Evolutionary conservation across 805 yeast species (phyloP), one percentile per base, ranked within the genome.

Genomic region (Alloascoidea hylecoeti): DNA sequence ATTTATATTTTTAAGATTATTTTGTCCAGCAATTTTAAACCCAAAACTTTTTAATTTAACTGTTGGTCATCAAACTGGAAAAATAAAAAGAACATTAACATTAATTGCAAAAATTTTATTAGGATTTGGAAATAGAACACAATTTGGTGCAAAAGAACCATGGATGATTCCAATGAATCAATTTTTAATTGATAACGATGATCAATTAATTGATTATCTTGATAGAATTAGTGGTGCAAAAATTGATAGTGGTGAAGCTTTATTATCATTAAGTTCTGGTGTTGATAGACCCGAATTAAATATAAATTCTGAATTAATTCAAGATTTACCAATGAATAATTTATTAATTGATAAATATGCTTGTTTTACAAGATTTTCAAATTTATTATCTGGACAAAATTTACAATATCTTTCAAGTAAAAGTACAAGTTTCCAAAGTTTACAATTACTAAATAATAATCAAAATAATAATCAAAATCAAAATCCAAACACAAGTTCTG

Each of bases 1-100:
- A 1, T 82, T 92, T 49, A 60, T 89, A 9, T 92, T 89, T 52
- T 58, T 89, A 42, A 63, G 96, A 42, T 83, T 78, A 55, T 70
- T 86, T 45, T 86, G 96, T 49, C 97, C 98, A 0, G 95, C 95
- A 0, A 70, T 89, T 18, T 58, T 92, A 50, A 88, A 85, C 49
- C 98, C 98, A 0, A 85, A 84, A 49, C 56, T 88, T 36, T 86
- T 85, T 53, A 75, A 77, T 42, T 61, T 92, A 37, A 72, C 84
- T 0, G 67, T 71, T 38, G 64, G 70, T 28, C 89, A 82, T 46
- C 84, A 85, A 42, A 66, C 75, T 5, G 84, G 86, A 2, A 64
- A 65, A 6, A 65, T 76, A 2, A 88, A 85, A 45, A 65, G 95
- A 42, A 80, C 95, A 0, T 57, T 89, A 35, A 85, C 95, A 0